phyloP scores from a whole-genome alignment of 2,329 filamentous ascomycete species.

The Aspergillus ochraceus region DNA sequence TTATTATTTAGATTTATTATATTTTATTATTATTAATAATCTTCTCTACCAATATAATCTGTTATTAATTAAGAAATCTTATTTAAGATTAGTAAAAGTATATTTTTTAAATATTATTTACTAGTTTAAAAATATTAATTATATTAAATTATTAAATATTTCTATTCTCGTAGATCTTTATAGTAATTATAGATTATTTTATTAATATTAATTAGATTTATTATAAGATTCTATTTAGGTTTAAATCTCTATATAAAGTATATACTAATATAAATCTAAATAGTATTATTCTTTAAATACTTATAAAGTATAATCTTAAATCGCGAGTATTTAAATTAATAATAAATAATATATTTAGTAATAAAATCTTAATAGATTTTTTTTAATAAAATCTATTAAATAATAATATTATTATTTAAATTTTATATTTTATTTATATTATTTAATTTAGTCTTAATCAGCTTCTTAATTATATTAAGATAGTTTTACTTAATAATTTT shows the following conservation, averaged over 20 bases:
- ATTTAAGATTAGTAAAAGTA: background rate
- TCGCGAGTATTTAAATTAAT: background rate
- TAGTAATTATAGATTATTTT: background rate
- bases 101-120: background rate
- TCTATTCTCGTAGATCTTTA: background rate
- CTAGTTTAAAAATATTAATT: background rate
- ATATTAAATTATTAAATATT: background rate
- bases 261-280: background rate
- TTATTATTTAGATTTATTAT: background rate
- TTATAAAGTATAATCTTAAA: background rate
- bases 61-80: background rate
- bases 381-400: background rate
- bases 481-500: background rate
- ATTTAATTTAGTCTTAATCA: background rate
- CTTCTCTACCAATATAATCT: background rate
- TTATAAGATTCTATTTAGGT: background rate
- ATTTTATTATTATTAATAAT: background rate
- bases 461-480: background rate
- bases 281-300: background rate
- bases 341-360: background rate
- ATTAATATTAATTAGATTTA: background rate
- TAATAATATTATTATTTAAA: background rate
- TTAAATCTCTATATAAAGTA: background rate
- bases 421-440: background rate
- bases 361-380: background rate